phyloP scores from a whole-genome alignment of 257 asterid species.

The Pogostemon cablin region DNA sequence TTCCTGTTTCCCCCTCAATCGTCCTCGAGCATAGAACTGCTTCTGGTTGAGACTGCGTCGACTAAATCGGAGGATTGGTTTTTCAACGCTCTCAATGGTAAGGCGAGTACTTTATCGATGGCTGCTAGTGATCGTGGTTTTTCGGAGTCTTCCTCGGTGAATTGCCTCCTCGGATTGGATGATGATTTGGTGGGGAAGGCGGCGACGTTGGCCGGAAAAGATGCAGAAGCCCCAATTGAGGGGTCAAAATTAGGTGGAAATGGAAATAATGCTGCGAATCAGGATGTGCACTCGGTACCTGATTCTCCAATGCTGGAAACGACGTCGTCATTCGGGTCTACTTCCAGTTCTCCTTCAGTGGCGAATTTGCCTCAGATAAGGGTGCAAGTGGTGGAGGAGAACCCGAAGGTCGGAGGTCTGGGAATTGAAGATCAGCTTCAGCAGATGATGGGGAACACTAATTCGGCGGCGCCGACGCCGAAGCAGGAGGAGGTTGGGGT shows the following conservation, averaged over 20 bases:
- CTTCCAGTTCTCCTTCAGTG: conserved; percentile 71
- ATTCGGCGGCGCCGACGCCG: conserved; percentile 35
- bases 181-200: conserved; percentile 48
- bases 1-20: conserved; percentile 46
- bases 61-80: conserved; percentile 91
- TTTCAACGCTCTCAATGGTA: conserved; percentile 74
- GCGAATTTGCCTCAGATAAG: conserved; percentile 79
- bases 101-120: conserved; percentile 40
- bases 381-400: conserved; percentile 73
- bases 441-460: conserved; percentile 50
- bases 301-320: conserved; percentile 86
- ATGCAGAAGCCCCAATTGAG: conserved; percentile 53
- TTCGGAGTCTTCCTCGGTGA: conserved; percentile 79
- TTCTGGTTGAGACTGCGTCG: conserved; percentile 53
- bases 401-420: conserved; percentile 43
- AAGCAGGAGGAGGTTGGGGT: conserved; percentile 62
- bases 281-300: conserved; percentile 79
- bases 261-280: conserved; percentile 40
- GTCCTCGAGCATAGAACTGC: conserved; percentile 46
- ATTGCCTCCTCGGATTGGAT: conserved; percentile 74
- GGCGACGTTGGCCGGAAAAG: conserved; percentile 39
- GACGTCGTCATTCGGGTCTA: conserved; percentile 85
- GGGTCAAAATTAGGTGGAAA: conserved; percentile 47
- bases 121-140: conserved; percentile 53
- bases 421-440: conserved; percentile 85